phyloP scores from a whole-genome alignment of 345 rosid species.

The Hibiscus trionum region DNA sequence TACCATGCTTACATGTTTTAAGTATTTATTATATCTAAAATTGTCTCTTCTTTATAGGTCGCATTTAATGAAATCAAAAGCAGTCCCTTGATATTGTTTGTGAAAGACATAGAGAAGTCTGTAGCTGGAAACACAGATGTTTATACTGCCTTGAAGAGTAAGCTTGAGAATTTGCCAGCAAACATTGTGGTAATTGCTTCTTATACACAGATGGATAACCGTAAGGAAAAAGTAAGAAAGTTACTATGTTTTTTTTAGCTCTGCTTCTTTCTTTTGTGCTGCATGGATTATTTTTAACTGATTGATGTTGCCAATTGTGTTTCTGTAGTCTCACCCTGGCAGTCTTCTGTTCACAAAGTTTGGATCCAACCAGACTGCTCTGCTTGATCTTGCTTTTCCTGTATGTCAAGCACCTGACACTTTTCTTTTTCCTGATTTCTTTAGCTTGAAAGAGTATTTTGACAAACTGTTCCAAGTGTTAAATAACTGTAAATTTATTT shows the following conservation, averaged over 20 bases:
- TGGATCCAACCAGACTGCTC: slow-evolving; percentile 85
- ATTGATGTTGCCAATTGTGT: background rate
- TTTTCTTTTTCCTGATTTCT: background rate
- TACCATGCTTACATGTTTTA: background rate
- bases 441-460: background rate
- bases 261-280: background rate
- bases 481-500: background rate
- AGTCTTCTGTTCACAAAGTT: slow-evolving; percentile 87
- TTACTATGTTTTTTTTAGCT: background rate
- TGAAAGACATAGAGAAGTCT: slow-evolving; percentile 90
- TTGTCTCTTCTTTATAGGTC: slow-evolving; percentile 39
- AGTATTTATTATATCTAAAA: slow-evolving; percentile 2
- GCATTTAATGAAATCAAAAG: slow-evolving; percentile 58
- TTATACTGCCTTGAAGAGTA: slow-evolving; percentile 51
- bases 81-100: slow-evolving; percentile 62
- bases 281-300: background rate
- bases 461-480: background rate
- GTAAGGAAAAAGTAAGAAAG: slow-evolving; percentile 75
- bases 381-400: slow-evolving; percentile 87
- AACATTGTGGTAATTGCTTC: slow-evolving; percentile 83
- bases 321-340: slow-evolving; percentile 81
- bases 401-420: slow-evolving; percentile 28
- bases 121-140: slow-evolving; percentile 69
- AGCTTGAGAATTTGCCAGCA: slow-evolving; percentile 71
- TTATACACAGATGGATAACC: slow-evolving; percentile 77